Base-by-base conservation (phyloP, 495 filamentous ascomycete species). In the Usnea hakonensis region DNA sequence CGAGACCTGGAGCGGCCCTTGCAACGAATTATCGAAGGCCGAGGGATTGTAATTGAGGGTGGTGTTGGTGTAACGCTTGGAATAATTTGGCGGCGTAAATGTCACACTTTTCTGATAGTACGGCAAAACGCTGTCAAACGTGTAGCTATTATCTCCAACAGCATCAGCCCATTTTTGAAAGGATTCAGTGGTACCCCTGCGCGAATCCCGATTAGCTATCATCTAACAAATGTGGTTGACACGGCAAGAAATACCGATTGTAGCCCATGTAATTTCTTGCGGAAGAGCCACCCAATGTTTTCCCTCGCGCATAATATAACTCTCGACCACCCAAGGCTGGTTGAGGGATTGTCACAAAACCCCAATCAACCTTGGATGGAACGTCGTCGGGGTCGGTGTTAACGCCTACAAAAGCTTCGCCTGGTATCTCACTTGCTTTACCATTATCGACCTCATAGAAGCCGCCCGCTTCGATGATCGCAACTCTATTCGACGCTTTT, bases 391-490 rank as follows among this genome's bases (percentile, higher is more conserved):
- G 55, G 33, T 60, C 62, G 67, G 55, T 62, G 70, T n/a, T 26
- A 60, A 23, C 64, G 60, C 14, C 36, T 67, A 73, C 16, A 44
- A 66, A 7, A 79, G 81, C 16, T 82, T 69, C 33, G 43, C 1
- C 43, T 23, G 43, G 43, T 13, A 48, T 48, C 23, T 26, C 43
- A 14, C 43, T 48, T 48, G 43, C 43, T 3, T 14, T 28, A 23
- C 79, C 68, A 66, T 75, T 70, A 67, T 77, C 73, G 11, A 73
- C 43, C 65, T 86, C 77, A 57, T 85, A 86, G 58, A 78, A 73
- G 0, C 75, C 76, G 8, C 84, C 83, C 1, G 83, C 83, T 71
- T 87, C 84, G n/a, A 87, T 69, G 9, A 86, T 69, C 0, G 77
- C 79, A 13, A 82, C 75, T 3, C 38, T 68, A 40, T 70, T 57